Base-by-base conservation (phyloP, 2,329 filamentous ascomycete genomes). In the Clarireedia sp. region DNA sequence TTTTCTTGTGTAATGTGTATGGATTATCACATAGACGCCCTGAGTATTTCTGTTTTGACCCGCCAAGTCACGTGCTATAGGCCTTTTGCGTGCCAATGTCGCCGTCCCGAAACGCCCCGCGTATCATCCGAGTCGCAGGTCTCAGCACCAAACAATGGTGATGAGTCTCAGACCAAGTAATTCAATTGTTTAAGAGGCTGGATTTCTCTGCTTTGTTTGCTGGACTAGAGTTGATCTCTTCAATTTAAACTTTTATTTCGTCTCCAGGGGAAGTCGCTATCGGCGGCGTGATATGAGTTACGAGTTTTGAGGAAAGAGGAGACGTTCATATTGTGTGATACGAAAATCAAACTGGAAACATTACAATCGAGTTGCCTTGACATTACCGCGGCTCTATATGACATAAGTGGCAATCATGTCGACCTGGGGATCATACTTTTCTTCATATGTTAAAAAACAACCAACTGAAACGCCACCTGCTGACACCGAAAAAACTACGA, bases 351-450 rank as follows among this genome's bases (percentile, higher is more conserved):
- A 5, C 51, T 16, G 16, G 29, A 5, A 44, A 14, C 8, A n/a
- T 17, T 6, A n/a, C 33, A 37, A 38, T 4, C 26, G 5, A 33
- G 41, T 1, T 21, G 10, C 6, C n/a, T 26, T 10, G 6, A 19
- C 4, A 17, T 6, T 10, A 45, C 7, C 21, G 7, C 23, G 19
- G 41, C 21, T 17, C 16, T n/a, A 54, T 16, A 21, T 8, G 2
- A 24, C 17, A 23, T 6, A 16, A 24, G 59, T 62, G 60, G 55
- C 61, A 33, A 33, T 33, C 29, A 33, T 33, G 29, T 33, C 29
- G 43, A 62, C 61, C 24, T 63, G 61, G 61, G 61, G 61, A 14
- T 26, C 58, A 17, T 63, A 63, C 46, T 60, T 63, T 19, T 29
- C 47, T 17, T 59, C 55, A 5, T 60, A 59, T 51, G 58, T 60